Conservation (phyloP, 352 stramenopile species). For the Pythium rishiriense region DNA sequence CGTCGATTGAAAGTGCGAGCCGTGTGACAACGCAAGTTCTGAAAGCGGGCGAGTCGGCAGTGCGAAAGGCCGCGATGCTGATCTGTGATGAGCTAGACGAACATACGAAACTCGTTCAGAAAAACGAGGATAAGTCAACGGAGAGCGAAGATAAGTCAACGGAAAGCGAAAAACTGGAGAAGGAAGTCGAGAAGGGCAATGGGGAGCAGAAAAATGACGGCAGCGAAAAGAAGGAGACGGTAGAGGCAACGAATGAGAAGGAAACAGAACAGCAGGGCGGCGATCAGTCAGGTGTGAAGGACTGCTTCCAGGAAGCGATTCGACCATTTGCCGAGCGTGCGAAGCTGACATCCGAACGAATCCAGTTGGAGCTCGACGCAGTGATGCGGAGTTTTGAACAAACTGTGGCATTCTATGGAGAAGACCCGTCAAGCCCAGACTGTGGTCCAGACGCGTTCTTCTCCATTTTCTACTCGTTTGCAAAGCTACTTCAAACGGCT, state of each 20-base stretch:
- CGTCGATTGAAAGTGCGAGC: slow-evolving; percentile 74
- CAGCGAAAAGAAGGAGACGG: slow-evolving; percentile 5
- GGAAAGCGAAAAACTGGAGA: background rate
- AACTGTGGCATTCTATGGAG: slow-evolving; percentile 69
- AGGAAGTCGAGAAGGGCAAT: too few species aligned
- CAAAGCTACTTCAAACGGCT: slow-evolving; percentile 75
- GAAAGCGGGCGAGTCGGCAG: slow-evolving; percentile 68
- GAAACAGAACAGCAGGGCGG: slow-evolving; percentile 4
- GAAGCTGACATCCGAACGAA: slow-evolving; percentile 57
- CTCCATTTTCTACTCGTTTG: slow-evolving; percentile 86
- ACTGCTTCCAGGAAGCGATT: slow-evolving; percentile 78
- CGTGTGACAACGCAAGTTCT: slow-evolving; percentile 77
- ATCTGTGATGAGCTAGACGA: slow-evolving; percentile 72
- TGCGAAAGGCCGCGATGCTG: slow-evolving; percentile 68
- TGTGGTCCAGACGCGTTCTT: slow-evolving; percentile 79
- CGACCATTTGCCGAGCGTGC: slow-evolving; percentile 72
- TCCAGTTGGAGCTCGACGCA: slow-evolving; percentile 49
- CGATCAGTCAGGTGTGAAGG: slow-evolving; percentile 30
- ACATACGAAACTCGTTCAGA: slow-evolving; percentile 57
- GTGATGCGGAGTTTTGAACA: slow-evolving; percentile 73
- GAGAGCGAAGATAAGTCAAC: slow-evolving; percentile 22
- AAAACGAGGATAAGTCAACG: slow-evolving; percentile 2
- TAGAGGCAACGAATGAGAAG: background rate
- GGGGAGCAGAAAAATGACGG: too few species aligned
- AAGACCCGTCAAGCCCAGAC: slow-evolving; percentile 71